These are phyloP conservation scores for Tetrapisispora phaffii DNA, from an alignment of 805 yeast genomes.

Conservation along the genomic window DNA sequence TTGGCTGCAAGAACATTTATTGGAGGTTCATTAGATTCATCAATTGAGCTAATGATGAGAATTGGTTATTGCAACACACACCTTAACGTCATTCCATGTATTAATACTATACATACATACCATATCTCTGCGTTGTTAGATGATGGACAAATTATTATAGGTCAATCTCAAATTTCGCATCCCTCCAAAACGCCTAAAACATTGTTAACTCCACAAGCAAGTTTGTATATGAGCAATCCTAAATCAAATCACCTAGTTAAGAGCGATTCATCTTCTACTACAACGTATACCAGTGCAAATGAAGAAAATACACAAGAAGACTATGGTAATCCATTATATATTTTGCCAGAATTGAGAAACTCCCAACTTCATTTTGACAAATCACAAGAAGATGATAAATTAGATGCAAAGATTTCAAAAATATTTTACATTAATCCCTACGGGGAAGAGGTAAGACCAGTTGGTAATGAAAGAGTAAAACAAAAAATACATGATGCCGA, in stretches of 20 bases:
- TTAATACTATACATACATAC: constrained; percentile 75
- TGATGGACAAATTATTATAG: constrained; percentile 68
- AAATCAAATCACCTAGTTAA: too few relatives aligned
- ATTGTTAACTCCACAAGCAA: neutral
- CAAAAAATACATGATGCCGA: constrained; percentile 41
- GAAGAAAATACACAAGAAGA: constrained; percentile 47
- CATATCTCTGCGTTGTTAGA: constrained; percentile 70
- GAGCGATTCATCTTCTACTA: neutral
- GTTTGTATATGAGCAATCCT: neutral
- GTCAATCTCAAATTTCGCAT: constrained; percentile 90
- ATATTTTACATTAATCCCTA: constrained; percentile 77
- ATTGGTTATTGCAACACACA: constrained; percentile 38
- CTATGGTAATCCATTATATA: constrained; percentile 38
- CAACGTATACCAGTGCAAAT: constrained; percentile 2
- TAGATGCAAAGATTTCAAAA: constrained; percentile 64
- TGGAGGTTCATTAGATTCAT: constrained; percentile 81
- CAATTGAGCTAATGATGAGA: constrained; percentile 64
- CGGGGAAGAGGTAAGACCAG: constrained; percentile 77
- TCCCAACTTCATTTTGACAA: constrained; percentile 71
- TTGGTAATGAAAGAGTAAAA: constrained; percentile 54
- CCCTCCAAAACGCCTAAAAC: constrained; percentile 34
- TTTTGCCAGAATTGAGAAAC: constrained; percentile 62
- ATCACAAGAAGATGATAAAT: constrained; percentile 41
- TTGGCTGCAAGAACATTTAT: constrained; percentile 75
- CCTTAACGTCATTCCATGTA: constrained; percentile 62